Evolutionary conservation across 2,329 filamentous ascomycete genomes (phyloP).

Genomic region (Lachnellula occidentalis): DNA sequence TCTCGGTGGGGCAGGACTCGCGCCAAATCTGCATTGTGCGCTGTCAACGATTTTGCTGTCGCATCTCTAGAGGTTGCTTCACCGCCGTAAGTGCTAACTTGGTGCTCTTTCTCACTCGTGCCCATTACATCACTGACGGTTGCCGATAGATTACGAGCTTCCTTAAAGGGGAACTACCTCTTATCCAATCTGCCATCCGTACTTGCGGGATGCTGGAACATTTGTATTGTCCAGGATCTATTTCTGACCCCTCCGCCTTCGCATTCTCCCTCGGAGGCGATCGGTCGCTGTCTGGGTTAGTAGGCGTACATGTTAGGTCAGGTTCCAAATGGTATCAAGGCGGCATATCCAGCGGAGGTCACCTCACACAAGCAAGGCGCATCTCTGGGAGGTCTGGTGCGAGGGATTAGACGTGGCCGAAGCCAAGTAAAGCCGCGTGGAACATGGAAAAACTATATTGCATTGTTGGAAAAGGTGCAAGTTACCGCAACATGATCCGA

Average conservation of each 20-base stretch:
- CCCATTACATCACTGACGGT: conserved; percentile 16
- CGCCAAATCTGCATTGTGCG: conserved; percentile 26
- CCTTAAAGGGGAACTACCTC: background rate
- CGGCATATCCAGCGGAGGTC: background rate
- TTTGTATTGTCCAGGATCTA: too few species aligned
- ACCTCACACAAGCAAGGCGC: background rate
- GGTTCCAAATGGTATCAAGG: background rate
- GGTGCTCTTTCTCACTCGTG: conserved; percentile 1
- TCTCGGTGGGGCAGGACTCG: conserved; percentile 15
- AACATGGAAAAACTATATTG: too few species aligned
- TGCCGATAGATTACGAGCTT: conserved; percentile 13
- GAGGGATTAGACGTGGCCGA: background rate
- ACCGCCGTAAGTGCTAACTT: background rate
- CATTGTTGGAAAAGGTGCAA: too few species aligned
- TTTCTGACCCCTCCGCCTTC: too few species aligned
- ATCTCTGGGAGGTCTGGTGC: background rate
- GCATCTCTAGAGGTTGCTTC: conserved; percentile 9
- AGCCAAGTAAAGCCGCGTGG: background rate
- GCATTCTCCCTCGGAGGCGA: too few species aligned
- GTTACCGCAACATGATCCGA: too few species aligned
- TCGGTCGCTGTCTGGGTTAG: too few species aligned
- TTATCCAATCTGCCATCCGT: background rate
- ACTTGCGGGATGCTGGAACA: background rate
- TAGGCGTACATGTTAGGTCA: too few species aligned
- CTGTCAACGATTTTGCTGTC: conserved; percentile 23